Conservation (phyloP, 176 grass and related monocot genomes). For the Lolium rigidum region DNA sequence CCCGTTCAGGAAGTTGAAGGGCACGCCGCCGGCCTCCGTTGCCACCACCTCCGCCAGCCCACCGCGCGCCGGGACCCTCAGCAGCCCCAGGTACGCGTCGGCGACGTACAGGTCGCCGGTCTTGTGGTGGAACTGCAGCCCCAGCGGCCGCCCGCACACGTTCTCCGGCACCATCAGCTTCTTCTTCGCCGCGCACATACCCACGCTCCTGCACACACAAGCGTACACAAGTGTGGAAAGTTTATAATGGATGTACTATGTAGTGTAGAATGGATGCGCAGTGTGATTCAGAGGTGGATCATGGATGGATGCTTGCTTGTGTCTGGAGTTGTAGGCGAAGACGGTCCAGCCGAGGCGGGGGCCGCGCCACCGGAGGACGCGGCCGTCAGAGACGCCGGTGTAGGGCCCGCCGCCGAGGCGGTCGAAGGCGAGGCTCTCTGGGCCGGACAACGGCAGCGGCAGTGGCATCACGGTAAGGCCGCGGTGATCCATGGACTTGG, state of each 20-base stretch:
- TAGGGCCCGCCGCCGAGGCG: conserved; percentile 61
- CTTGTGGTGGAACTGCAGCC: conserved; percentile 73
- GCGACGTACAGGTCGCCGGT: conserved; percentile 80
- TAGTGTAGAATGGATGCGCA: neutral
- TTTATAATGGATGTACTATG: neutral
- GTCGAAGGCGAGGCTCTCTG: conserved; percentile 94
- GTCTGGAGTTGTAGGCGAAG: conserved; percentile 69
- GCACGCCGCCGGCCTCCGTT: conserved; percentile 63
- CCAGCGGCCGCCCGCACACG: conserved; percentile 78
- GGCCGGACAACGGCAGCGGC: conserved; percentile 51
- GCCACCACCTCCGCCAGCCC: conserved; percentile 61
- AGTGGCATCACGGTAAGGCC: conserved; percentile 53
- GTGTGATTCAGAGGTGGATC: neutral
- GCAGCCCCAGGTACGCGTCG: conserved; percentile 78
- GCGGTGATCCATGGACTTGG: conserved; percentile 43
- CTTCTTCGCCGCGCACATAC: conserved; percentile 41
- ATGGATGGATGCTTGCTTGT: conserved; percentile 21
- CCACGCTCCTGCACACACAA: conserved; percentile 36
- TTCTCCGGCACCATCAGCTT: conserved; percentile 65
- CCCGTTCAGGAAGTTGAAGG: conserved; percentile 86
- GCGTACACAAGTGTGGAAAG: neutral
- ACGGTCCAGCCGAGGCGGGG: conserved; percentile 51
- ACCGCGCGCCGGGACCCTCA: conserved; percentile 59
- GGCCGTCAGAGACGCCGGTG: conserved; percentile 83
- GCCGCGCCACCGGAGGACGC: conserved; percentile 71